Evolutionary conservation across 169 alveolate species (phyloP), one percentile per base, ranked within the genome.

Genomic region (Fabrea salina): DNA sequence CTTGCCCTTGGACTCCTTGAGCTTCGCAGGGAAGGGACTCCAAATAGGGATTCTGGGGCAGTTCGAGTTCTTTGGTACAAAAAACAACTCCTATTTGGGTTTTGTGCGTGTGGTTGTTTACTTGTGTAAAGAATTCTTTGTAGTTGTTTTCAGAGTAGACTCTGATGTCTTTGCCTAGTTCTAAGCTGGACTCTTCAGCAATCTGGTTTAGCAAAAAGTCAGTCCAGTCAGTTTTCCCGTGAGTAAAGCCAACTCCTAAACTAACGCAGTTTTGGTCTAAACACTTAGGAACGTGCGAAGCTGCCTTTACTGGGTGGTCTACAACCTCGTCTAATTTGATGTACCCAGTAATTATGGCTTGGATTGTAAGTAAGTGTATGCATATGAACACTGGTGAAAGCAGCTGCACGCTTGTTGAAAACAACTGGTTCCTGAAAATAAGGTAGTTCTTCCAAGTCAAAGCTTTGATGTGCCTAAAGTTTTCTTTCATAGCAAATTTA

Each of bases 281-380:
- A 27, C 79, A 70, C 32, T 70, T 70, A 3, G 79, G 79, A 66
- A 70, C 49, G 25, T 70, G 41, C 41, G 37, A 33, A 7, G 39
- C 41, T 8, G 30, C 19, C 13, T 22, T 40, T 40, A 22, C 51
- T 64, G 27, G 47, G n/a, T 51, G 75, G 19, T 39, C 16, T 19
- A n/a, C 47, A 32, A 25, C 30, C 35, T 33, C 35, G 16, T 39
- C 37, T 37, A 19, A 22, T 19, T 51, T 19, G 13, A 33, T n/a
- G 66, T 54, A 54, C 39, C 11, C 25, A 13, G 35, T 56, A 8
- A 41, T 16, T 19, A 40, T n/a, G 1, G 1, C 4, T 40, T 64
- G 75, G 4, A 64, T 2, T 32, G 37, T 22, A 13, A 16, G 30
- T 16, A 64, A 41, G n/a, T 64, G 41, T 30, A 58, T 37, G 8